Evolutionary conservation across 352 stramenopile genomes (phyloP).

Genomic region (Phytopythium boreale): DNA sequence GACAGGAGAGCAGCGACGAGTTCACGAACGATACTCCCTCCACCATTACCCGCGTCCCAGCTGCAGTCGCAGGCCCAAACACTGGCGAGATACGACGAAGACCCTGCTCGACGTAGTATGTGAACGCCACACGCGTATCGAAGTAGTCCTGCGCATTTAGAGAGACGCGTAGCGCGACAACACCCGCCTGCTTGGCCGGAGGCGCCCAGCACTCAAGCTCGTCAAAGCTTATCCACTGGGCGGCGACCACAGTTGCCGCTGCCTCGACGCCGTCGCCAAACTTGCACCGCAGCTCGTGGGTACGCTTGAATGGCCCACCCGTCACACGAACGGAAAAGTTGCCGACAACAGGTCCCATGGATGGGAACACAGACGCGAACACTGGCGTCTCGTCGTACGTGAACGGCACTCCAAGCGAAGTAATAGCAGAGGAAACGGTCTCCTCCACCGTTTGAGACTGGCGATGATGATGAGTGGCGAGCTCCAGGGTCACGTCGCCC

Average conservation of each 20-base stretch:
- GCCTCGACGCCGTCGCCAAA: slow-evolving; percentile 55
- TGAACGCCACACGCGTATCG: slow-evolving; percentile 54
- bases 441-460: slow-evolving; percentile 12
- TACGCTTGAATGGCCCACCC: slow-evolving; percentile 77
- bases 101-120: slow-evolving; percentile 80
- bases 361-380: slow-evolving; percentile 74
- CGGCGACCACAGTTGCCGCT: slow-evolving; percentile 45
- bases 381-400: slow-evolving; percentile 74
- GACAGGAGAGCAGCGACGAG: slow-evolving; percentile 75
- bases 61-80: slow-evolving; percentile 78
- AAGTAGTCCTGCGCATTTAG: slow-evolving; percentile 93
- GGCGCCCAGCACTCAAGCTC: slow-evolving; percentile 74
- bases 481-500: slow-evolving; percentile 51
- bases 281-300: slow-evolving; percentile 74
- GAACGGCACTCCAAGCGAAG: slow-evolving; percentile 47
- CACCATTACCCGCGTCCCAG: slow-evolving; percentile 84
- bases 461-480: slow-evolving; percentile 55
- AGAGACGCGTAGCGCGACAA: slow-evolving; percentile 84
- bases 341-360: slow-evolving; percentile 63
- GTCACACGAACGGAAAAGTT: slow-evolving; percentile 88
- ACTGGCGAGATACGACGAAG: slow-evolving; percentile 80
- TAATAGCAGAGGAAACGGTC: slow-evolving; percentile 29
- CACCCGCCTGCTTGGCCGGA: slow-evolving; percentile 57
- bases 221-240: slow-evolving; percentile 56
- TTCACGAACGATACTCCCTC: slow-evolving; percentile 89